Conservation (phyloP, 192 early-diverging fungal species). For the Linnemannia exigua region DNA sequence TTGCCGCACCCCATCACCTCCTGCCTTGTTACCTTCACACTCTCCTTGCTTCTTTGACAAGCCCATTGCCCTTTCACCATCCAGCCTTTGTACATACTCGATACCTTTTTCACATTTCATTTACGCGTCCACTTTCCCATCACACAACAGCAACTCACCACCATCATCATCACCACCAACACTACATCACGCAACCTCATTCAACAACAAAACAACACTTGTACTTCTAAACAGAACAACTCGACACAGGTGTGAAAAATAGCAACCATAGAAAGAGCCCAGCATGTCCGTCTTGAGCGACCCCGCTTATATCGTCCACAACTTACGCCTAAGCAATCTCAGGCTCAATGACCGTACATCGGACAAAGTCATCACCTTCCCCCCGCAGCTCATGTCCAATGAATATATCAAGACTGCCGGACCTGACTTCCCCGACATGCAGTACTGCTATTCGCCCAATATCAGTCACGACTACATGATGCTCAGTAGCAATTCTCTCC, state of each 20-base stretch:
- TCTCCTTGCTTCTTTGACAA: not conserved
- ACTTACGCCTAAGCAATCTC: conserved; percentile 81
- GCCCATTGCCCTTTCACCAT: not conserved
- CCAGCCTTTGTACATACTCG: not conserved
- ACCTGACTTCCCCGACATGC: conserved; percentile 71
- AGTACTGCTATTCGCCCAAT: conserved; percentile 69
- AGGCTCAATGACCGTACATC: conserved; percentile 78
- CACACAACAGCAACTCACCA: not conserved
- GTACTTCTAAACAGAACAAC: not conserved
- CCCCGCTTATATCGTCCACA: conserved; percentile 81
- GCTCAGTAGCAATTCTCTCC: conserved; percentile 30
- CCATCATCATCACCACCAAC: not conserved
- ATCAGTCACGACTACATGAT: conserved; percentile 56
- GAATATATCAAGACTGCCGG: conserved; percentile 73
- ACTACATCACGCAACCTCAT: not conserved
- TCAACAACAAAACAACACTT: not conserved
- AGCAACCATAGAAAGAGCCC: not conserved
- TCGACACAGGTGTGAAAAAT: not conserved
- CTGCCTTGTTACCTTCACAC: not conserved
- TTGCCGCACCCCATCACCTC: not conserved
- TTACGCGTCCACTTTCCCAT: not conserved
- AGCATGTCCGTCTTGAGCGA: conserved; percentile 80
- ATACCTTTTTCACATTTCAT: not conserved
- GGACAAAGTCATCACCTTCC: conserved; percentile 81
- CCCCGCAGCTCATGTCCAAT: conserved; percentile 66